Evolutionary conservation across 805 yeast genomes (phyloP), one percentile per base, ranked within the genome.

Genomic region (Wickerhamomyces queroliae): DNA sequence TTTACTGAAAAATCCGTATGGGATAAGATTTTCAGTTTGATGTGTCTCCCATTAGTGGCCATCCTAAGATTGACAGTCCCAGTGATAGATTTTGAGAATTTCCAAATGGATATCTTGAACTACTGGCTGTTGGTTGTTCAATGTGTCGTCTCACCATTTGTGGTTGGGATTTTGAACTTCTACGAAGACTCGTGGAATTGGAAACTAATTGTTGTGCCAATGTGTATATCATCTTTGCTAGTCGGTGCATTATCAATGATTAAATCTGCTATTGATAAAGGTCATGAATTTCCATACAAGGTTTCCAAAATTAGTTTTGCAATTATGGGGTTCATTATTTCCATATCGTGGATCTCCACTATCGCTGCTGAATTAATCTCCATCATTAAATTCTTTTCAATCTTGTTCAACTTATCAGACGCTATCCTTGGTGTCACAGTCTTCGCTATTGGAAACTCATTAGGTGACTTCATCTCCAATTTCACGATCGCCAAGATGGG

Each of bases 401-500:
- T 76, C 2, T 64, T 79, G 1, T 76, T 76, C 38, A 56, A 76
- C 33, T 56, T 91, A 11, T 76, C 89, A 12, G 93, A 87, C 47
- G 90, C 90, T 1, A 74, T 90, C 11, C 62, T 91, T 22, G 99
- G 99, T 0, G 64, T 89, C 10, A 91, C 98, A 0, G 72, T 91
- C 0, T 91, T 91, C 65, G 96, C 98, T 0, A 65, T 91, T 46
- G 99, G 99, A 12, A 93, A 91, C 59, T 90, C 96, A 0, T 62
- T 87, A 10, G 97, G 97, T 8, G 99, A 91, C 55, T 66, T 90
- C 37, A 80, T 90, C 2, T 83, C 96, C 0, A 88, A 91, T 51
- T 64, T 82, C 35, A 83, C 95, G 0, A 78, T 91, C 36, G 90
- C 96, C 0, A 69, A 66, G 44, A 78, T 86, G 77, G 97, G 96